A percentile compares a stretch with the other conserved stretches of the same genome.
Conservation (phyloP, 73 alveolate species). For the Breviolum minutum region DNA sequence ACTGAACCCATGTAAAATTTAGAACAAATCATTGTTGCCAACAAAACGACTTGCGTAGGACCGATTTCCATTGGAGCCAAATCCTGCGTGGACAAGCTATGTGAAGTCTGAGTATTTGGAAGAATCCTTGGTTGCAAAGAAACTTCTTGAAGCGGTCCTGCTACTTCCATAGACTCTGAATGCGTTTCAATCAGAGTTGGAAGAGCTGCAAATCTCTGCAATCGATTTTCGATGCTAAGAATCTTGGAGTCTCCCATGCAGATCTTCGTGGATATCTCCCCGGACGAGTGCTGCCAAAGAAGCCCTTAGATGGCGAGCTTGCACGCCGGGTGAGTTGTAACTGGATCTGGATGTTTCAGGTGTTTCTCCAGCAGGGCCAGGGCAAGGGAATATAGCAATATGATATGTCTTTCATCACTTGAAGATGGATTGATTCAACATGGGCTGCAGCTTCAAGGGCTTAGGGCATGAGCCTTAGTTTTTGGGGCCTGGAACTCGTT, state of each 20-base stretch:
- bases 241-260: constrained; percentile 25
- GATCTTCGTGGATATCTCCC: constrained; percentile 14
- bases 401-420: no score
- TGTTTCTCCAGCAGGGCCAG: no score
- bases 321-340: constrained; percentile 26
- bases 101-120: constrained; percentile 68
- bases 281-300: constrained; percentile 55
- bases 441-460: no score
- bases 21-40: no score
- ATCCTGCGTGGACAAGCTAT: constrained; percentile 85
- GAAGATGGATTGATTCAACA: no score
- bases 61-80: constrained; percentile 9
- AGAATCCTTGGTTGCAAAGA: neutral
- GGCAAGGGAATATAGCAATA: no score
- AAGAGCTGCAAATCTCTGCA: neutral
- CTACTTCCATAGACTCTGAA: neutral
- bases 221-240: neutral
- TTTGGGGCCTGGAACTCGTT: neutral
- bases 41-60: neutral
- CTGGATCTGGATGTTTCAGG: neutral
- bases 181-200: neutral
- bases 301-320: constrained; percentile 56
- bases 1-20: no score
- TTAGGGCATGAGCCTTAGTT: no score
- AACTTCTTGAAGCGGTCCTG: neutral